phyloP scores from a whole-genome alignment of 441 rosid species.

The Euphorbia schlechtendalii region DNA sequence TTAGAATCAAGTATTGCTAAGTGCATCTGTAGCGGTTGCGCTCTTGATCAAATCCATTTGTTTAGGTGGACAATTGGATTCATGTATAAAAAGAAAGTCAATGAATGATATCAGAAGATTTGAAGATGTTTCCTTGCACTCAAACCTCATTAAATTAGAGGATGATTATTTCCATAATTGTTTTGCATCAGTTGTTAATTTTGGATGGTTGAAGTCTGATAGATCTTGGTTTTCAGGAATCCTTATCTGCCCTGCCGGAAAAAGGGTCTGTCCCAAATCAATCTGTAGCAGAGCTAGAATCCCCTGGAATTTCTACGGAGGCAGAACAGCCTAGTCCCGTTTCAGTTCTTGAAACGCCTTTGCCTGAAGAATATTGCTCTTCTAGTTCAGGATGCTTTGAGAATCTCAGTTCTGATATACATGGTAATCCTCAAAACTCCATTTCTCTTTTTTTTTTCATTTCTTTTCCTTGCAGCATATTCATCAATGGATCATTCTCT shows the following conservation, averaged over 20 bases:
- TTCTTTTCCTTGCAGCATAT: background rate
- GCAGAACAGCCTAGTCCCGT: conserved; percentile 93
- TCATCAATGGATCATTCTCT: conserved; percentile 1
- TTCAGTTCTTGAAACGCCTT: conserved; percentile 87
- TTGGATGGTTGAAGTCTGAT: background rate
- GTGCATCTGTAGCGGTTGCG: background rate
- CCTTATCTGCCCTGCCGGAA: conserved; percentile 29
- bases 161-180: background rate
- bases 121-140: background rate
- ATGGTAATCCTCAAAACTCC: conserved; percentile 42
- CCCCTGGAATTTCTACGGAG: conserved; percentile 62
- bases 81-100: background rate
- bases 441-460: background rate
- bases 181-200: background rate
- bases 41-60: background rate
- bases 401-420: conserved; percentile 82
- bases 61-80: background rate
- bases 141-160: background rate
- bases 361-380: conserved; percentile 51
- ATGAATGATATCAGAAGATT: background rate
- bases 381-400: conserved; percentile 89
- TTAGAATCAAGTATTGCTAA: background rate
- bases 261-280: conserved; percentile 28
- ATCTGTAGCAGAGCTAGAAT: conserved; percentile 40
- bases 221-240: conserved; percentile 41